Evolutionary conservation across 192 early-diverging fungal species (phyloP), one percentile per base, ranked within the genome.

Genomic region (Backusella circina): DNA sequence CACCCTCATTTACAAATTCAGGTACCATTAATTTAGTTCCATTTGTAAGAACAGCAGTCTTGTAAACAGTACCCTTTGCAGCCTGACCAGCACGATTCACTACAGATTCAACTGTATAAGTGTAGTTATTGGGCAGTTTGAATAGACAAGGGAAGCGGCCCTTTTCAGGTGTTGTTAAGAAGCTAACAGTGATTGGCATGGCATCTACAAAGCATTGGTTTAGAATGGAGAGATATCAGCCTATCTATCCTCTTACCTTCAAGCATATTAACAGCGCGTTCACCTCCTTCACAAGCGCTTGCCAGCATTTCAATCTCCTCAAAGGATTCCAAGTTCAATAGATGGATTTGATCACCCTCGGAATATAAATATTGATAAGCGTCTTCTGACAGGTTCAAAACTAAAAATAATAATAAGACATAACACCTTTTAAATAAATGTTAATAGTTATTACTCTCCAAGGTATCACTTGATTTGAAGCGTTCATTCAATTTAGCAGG

Each of bases 1-100:
- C 95, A 31, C 93, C 94, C 13, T 83, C 80, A 75, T 92, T 89
- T 31, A 95, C 86, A 88, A 95, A 95, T 75, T 93, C 90, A 12
- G 95, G 95, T 8, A 97, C 92, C 77, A 83, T 83, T 16, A 97
- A 85, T 41, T 80, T 84, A 32, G 85, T 86, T 5, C 91, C 92
- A 57, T 90, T 90, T 23, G 87, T 85, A 15, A 95, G 80, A 16
- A 79, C 82, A 13, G 92, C 93, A 3, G 86, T 82, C 73, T 92
- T 89, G 71, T 85, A 92, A 0, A 87, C 87, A 5, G 91, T 87
- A 21, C 93, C 93, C 79, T 92, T 94, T 39, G 90, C 82, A 8
- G 87, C 89, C 31, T 88, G 86, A 15, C 82, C 82, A 12, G 87
- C 79, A 9, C 87, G 78, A 8, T 80, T 65, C n/a, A 82, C 79